Evolutionary conservation across 768 basidiomycete genomes (phyloP).

Genomic region (Hortiboletus flavorubellus): DNA sequence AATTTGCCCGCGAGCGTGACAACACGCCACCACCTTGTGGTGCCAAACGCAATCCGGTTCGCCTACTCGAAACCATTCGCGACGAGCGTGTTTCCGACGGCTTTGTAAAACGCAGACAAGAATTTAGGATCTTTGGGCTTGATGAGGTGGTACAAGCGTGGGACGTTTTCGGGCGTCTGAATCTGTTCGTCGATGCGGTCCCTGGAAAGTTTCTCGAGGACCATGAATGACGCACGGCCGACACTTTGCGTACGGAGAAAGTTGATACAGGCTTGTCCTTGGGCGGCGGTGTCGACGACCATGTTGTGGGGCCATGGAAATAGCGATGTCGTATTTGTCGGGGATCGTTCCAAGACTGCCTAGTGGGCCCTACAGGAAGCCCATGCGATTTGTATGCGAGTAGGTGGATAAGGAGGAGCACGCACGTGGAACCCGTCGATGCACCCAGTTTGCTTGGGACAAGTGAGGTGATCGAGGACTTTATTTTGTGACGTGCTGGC

Average conservation of each 20-base stretch:
- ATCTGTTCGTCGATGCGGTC: conserved; percentile 43
- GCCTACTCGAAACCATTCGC: conserved; percentile 91
- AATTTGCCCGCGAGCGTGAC: conserved; percentile 92
- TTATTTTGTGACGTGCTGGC: conserved; percentile 81
- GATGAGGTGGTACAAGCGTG: conserved; percentile 91
- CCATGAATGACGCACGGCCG: conserved; percentile 90
- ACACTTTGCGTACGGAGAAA: conserved; percentile 86
- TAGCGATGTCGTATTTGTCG: conserved; percentile 93
- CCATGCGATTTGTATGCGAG: not conserved
- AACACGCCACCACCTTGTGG: conserved; percentile 75
- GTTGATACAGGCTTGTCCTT: conserved; percentile 91
- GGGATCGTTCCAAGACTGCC: conserved; percentile 93
- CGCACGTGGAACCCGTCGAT: conserved; percentile 92
- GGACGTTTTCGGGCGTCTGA: conserved; percentile 83
- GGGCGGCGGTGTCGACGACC: conserved; percentile 87
- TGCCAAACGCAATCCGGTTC: conserved; percentile 86
- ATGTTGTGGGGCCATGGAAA: conserved; percentile 91
- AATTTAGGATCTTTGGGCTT: conserved; percentile 85
- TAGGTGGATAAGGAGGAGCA: not conserved
- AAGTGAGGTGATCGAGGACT: conserved; percentile 79
- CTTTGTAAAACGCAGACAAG: conserved; percentile 88
- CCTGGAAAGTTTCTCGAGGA: conserved; percentile 75
- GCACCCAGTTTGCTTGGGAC: conserved; percentile 73
- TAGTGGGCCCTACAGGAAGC: conserved; percentile 69
- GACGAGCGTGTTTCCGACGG: conserved; percentile 82